Percentiles rank a stretch among this genome's conserved stretches.
Conservation (phyloP, 345 rosid species). For the Brassica juncea region DNA sequence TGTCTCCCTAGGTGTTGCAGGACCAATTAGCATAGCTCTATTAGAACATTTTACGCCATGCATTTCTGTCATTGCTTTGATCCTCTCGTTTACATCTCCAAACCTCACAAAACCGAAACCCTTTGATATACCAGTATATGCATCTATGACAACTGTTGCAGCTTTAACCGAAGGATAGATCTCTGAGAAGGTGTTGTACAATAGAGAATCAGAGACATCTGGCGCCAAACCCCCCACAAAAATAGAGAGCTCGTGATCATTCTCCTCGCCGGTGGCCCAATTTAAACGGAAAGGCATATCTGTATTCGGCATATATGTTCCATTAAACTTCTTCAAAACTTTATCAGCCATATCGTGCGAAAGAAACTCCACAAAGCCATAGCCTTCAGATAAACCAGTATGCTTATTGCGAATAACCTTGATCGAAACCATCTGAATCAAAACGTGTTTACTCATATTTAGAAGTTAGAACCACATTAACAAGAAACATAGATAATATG, state of each 20-base stretch:
- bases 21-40: slow-evolving; percentile 95
- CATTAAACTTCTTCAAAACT: slow-evolving; percentile 68
- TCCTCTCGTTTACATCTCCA: slow-evolving; percentile 80
- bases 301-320: slow-evolving; percentile 68
- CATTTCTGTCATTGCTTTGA: slow-evolving; percentile 92
- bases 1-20: slow-evolving; percentile 91
- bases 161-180: slow-evolving; percentile 85
- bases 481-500: background rate
- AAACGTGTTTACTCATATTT: background rate
- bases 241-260: slow-evolving; percentile 82
- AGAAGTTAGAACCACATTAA: background rate
- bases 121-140: slow-evolving; percentile 89
- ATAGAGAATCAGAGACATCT: slow-evolving; percentile 77
- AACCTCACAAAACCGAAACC: slow-evolving; percentile 99
- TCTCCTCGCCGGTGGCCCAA: slow-evolving; percentile 94
- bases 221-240: slow-evolving; percentile 97
- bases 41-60: slow-evolving; percentile 84
- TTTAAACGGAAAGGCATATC: slow-evolving; percentile 94
- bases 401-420: slow-evolving; percentile 96
- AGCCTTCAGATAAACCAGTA: slow-evolving; percentile 83
- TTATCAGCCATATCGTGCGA: slow-evolving; percentile 86
- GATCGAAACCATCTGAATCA: slow-evolving; percentile 69
- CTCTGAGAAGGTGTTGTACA: slow-evolving; percentile 71
- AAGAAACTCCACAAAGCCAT: slow-evolving; percentile 89
- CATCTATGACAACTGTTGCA: slow-evolving; percentile 92